Percentiles rank a stretch among this genome's conserved stretches.
These are phyloP conservation scores for Tolypocladium nubicola DNA, from an alignment of 2,329 filamentous ascomycete species.

Conservation along the genomic window DNA sequence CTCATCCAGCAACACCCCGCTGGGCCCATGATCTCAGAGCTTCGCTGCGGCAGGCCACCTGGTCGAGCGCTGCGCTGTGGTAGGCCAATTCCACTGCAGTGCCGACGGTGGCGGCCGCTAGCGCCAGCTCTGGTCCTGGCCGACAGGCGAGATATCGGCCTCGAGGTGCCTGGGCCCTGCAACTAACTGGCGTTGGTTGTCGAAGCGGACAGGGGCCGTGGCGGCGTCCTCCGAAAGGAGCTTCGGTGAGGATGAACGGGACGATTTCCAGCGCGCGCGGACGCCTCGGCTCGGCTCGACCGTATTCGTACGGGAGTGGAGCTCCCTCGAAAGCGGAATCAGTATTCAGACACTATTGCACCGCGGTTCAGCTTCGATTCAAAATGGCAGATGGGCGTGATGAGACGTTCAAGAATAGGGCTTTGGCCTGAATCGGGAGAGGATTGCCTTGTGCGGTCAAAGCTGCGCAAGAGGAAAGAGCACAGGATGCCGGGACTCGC, in stretches of 20 bases:
- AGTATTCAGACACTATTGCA: too few species aligned
- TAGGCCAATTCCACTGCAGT: conserved; percentile 3
- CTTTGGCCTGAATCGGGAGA: too few species aligned
- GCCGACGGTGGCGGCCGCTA: not conserved
- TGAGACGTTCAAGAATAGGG: not conserved
- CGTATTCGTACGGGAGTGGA: not conserved
- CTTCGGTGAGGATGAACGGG: not conserved
- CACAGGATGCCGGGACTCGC: not conserved
- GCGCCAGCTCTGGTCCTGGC: not conserved
- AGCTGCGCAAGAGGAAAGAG: not conserved
- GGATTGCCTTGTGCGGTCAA: not conserved
- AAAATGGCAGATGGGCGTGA: not conserved
- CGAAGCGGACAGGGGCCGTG: not conserved
- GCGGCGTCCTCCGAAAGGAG: not conserved
- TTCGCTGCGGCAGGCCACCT: conserved; percentile 3
- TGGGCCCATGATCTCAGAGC: not conserved
- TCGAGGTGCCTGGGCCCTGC: not conserved
- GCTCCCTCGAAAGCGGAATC: not conserved
- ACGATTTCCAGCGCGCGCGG: not conserved
- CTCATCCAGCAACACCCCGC: conserved; percentile 1
- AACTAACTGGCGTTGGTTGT: too few species aligned
- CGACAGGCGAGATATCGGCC: not conserved
- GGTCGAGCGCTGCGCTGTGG: conserved; percentile 5
- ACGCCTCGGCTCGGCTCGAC: not conserved
- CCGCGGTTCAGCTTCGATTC: not conserved